Evolutionary conservation across 768 basidiomycete species (phyloP).

Genomic region (Gloeostereum incarnatum): DNA sequence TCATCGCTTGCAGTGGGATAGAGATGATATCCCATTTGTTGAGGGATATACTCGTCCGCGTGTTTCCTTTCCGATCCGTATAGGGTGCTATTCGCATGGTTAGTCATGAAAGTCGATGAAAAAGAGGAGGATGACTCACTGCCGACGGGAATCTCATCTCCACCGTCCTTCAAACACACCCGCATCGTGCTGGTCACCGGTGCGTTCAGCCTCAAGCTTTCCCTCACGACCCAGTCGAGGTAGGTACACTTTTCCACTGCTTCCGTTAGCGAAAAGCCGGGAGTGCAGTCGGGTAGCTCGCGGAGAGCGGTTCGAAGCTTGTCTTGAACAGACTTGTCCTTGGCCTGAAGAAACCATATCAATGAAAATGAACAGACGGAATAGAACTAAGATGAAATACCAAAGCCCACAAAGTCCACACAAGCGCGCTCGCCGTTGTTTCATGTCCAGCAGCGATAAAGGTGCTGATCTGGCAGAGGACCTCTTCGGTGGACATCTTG

Average conservation of each 20-base stretch:
- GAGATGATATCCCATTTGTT: slow-evolving; percentile 46
- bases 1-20: slow-evolving; percentile 51
- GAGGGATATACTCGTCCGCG: slow-evolving; percentile 24
- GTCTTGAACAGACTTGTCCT: too few relatives aligned
- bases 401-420: slow-evolving; percentile 57
- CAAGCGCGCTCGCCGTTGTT: slow-evolving; percentile 45
- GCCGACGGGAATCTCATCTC: slow-evolving; percentile 45
- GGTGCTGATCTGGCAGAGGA: slow-evolving; percentile 53
- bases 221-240: slow-evolving; percentile 55
- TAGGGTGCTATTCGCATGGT: slow-evolving; percentile 6
- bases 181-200: slow-evolving; percentile 56
- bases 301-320: slow-evolving; percentile 36
- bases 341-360: too few relatives aligned
- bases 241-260: slow-evolving; percentile 34
- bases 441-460: slow-evolving; percentile 63
- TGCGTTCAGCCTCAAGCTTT: slow-evolving; percentile 43
- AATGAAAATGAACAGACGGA: too few relatives aligned
- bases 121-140: slow-evolving; percentile 2
- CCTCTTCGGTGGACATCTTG: slow-evolving; percentile 50
- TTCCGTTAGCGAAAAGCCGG: slow-evolving; percentile 12
- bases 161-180: slow-evolving; percentile 29
- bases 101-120: neutral
- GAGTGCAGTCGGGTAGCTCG: slow-evolving; percentile 1
- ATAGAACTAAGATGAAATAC: slow-evolving; percentile 26
- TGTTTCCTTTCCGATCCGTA: slow-evolving; percentile 19